Base-by-base conservation (phyloP, 2,329 filamentous ascomycete species). In the Trichophyton simii region DNA sequence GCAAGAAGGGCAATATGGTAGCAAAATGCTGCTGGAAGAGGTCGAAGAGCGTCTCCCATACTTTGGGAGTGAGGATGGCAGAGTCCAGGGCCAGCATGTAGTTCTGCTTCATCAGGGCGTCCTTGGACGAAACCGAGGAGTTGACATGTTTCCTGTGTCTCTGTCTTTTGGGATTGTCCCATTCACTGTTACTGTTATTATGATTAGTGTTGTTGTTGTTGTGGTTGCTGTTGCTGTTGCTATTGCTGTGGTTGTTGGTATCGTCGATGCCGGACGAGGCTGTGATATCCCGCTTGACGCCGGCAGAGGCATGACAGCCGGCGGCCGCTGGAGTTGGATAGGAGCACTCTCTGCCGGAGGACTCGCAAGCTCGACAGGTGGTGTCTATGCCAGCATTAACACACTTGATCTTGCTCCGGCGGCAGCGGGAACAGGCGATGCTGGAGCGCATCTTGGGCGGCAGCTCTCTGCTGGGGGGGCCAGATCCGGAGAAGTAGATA, bases 351-450 rank as follows among this genome's bases (percentile, higher is more conserved):
- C 87, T 82, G 52, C 85, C 84, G 58, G 83, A 83, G 63, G 84
- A 84, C 70, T 87, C 82, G 71, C 89, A 95, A 11, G 85, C 84
- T 64, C 88, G 84, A 76, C 89, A 95, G 15, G 83, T 83, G 15
- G 84, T 85, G 64, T 82, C 82, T 62, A 86, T 82, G 63, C 88
- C 88, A 66, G 83, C 82, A 74, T 94, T 94, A 72, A 89, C 84
- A 76, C 89, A 95, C 75, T 92, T 92, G 71, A 92, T 89, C 75
- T 94, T 95, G 71, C 87, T 90, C 68, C 84, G 83, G 62, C 89
- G 82, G 71, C 89, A 92, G 65, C 84, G 81, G 64, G 83, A 79
- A 73, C 89, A 94, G 57, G 89, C 88, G 70, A 92, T 89, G 69
- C 86, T 89, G 55, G 88, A 90, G 67, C 89, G 82, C 82, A 90